Conservation (phyloP, 768 basidiomycete genomes). For the Auriscalpium orientale region DNA sequence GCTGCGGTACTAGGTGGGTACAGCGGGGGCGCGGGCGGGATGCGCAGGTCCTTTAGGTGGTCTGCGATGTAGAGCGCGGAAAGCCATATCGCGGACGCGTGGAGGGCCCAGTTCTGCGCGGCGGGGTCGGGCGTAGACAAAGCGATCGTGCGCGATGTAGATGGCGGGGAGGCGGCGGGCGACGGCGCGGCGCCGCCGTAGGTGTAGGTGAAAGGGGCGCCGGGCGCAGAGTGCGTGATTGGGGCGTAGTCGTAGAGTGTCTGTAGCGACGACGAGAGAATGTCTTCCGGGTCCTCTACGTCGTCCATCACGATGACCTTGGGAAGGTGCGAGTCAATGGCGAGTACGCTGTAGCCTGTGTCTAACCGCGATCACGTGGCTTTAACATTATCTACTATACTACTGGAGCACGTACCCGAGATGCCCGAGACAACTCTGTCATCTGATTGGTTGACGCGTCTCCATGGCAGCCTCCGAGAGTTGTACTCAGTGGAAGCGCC, state of each 20-base stretch:
- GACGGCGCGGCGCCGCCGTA: conserved; percentile 1
- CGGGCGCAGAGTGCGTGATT: conserved; percentile 50
- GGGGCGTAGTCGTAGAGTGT: conserved; percentile 56
- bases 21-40: conserved; percentile 13
- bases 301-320: background rate
- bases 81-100: conserved; percentile 73
- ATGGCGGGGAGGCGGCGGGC: background rate
- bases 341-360: too few relatives aligned
- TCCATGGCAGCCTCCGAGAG: too few relatives aligned
- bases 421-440: too few relatives aligned
- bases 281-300: conserved; percentile 45
- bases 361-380: too few relatives aligned
- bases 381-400: too few relatives aligned
- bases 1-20: too few relatives aligned
- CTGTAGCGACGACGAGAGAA: conserved; percentile 57
- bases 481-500: too few relatives aligned
- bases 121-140: conserved; percentile 58
- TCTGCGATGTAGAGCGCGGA: conserved; percentile 63
- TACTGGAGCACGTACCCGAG: too few relatives aligned
- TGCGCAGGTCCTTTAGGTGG: conserved; percentile 42
- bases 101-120: conserved; percentile 64
- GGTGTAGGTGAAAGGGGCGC: conserved; percentile 43
- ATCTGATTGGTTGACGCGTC: too few relatives aligned
- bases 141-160: conserved; percentile 25
- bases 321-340: too few relatives aligned